Evolutionary conservation across 2,329 filamentous ascomycete species (phyloP).

Genomic region (Apiospora rasikravindrae): DNA sequence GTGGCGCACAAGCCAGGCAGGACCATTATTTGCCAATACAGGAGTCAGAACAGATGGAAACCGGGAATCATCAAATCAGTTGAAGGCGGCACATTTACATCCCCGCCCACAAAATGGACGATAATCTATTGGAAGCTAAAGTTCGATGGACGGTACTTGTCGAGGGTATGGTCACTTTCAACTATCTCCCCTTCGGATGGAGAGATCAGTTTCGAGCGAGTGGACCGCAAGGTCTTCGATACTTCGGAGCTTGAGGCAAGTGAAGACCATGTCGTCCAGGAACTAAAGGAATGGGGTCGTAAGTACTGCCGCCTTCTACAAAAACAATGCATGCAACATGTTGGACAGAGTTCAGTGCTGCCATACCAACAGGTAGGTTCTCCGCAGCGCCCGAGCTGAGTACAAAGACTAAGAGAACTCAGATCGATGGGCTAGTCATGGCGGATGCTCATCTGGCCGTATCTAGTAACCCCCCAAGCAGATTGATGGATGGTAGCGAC

Average conservation of each 20-base stretch:
- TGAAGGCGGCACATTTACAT: not conserved
- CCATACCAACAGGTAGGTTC: not conserved
- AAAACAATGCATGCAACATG: not conserved
- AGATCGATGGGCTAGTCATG: slow-evolving; percentile 30
- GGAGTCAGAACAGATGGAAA: not conserved
- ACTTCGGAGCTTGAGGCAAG: not conserved
- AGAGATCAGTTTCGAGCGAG: not conserved
- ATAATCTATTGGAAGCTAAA: not conserved
- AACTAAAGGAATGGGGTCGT: not conserved
- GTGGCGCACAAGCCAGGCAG: slow-evolving; percentile 25
- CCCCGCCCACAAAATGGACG: not conserved
- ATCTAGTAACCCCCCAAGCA: fast-evolving
- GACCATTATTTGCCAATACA: not conserved
- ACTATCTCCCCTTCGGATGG: too few species aligned
- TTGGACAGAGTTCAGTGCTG: not conserved
- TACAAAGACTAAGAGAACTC: not conserved
- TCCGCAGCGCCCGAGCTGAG: fast-evolving
- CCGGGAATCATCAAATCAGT: not conserved
- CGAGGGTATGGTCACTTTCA: too few species aligned
- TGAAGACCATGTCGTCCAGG: not conserved
- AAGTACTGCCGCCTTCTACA: not conserved
- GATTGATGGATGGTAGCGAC: fast-evolving
- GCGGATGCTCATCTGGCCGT: slow-evolving; percentile 21
- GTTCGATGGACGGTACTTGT: not conserved
- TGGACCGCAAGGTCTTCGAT: not conserved